Base-by-base conservation (phyloP, 208 protist species). In the Crithidia sp. region DNA sequence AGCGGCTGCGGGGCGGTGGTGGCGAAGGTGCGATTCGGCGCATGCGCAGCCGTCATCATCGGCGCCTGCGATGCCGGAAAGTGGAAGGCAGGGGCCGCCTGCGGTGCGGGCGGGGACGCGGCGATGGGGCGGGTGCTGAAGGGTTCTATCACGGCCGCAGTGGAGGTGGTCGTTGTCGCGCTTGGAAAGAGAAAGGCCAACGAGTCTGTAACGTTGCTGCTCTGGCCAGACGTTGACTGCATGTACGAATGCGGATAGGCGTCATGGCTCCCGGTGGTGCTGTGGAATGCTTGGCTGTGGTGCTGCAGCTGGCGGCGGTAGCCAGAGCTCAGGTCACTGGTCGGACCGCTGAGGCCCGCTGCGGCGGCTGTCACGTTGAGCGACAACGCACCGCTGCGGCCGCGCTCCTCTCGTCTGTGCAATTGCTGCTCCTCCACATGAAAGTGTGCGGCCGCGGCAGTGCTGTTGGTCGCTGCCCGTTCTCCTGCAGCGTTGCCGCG, bases 81-180 rank as follows among this genome's bases (percentile, higher is more conserved):
- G 28, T 28, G 28, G 28, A 28, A 28, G 28, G 28, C 28, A 28
- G 28, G 28, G 28, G 28, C 1, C 1, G 28, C 28, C 28, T 28
- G 28, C 28, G 28, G 28, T 28, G 28, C 28, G 28, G 28, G 47
- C 55, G 14, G 8, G 2, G 58, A 50, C 0, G 45, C 4, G 1
- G 68, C 55, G 8, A 74, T 74, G 8, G 74, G 67, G 9, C 74
- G 74, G 13, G 74, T 79, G 56, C 74, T 79, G 62, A 79, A 79
- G 8, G 74, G 74, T 67, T 58, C 47, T 8, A 79, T 70, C 17
- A 39, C 36, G 17, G 65, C 16, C 5, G 59, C 36, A 52, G 43
- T 36, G 67, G 60, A 58, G 43, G 43, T 64, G 39, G 43, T 55
- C 16, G 37, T 12, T 8, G 41, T 9, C 3, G 53, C 19, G 47